Conservation (phyloP, 1,284 basidiomycete species). For the Cutaneotrichosporon sp. region DNA sequence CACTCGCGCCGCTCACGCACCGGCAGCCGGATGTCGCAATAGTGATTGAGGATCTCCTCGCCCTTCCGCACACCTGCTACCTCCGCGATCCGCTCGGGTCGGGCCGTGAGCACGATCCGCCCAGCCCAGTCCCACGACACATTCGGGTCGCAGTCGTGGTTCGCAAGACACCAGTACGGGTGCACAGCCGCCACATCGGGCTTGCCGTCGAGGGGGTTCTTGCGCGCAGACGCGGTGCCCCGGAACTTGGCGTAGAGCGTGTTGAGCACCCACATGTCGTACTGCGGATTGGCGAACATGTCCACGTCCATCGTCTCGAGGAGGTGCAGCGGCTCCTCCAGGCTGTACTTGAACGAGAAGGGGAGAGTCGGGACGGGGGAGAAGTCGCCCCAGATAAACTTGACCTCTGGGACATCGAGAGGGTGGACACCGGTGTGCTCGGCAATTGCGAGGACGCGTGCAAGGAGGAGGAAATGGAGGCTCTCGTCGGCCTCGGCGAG, state of each 20-base stretch:
- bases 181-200: constrained; percentile 18
- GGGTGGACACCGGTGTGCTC: constrained; percentile 9
- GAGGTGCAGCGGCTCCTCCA: constrained; percentile 14
- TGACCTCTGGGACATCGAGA: constrained; percentile 16
- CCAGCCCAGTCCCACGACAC: constrained; percentile 18
- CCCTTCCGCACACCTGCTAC: constrained; percentile 4
- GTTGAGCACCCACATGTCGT: constrained; percentile 16
- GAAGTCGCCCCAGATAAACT: constrained; percentile 18
- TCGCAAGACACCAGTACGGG: constrained; percentile 18
- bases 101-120: constrained; percentile 5
- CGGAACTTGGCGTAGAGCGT: constrained; percentile 19
- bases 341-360: constrained; percentile 15
- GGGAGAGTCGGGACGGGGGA: constrained; percentile 8
- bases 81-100: neutral
- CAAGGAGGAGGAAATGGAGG: constrained; percentile 13
- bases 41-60: constrained; percentile 17
- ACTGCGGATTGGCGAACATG: constrained; percentile 9
- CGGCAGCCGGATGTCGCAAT: constrained; percentile 15
- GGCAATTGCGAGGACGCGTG: constrained; percentile 15
- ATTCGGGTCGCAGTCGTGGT: constrained; percentile 20
- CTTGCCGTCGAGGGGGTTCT: constrained; percentile 10
- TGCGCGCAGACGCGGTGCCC: constrained; percentile 13
- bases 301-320: constrained; percentile 17
- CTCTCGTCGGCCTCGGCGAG: constrained; percentile 10
- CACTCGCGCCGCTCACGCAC: constrained; percentile 15